Evolutionary conservation across 139 green algal genomes (phyloP).

Genomic region (Deuterostichococcus epilithicus): DNA sequence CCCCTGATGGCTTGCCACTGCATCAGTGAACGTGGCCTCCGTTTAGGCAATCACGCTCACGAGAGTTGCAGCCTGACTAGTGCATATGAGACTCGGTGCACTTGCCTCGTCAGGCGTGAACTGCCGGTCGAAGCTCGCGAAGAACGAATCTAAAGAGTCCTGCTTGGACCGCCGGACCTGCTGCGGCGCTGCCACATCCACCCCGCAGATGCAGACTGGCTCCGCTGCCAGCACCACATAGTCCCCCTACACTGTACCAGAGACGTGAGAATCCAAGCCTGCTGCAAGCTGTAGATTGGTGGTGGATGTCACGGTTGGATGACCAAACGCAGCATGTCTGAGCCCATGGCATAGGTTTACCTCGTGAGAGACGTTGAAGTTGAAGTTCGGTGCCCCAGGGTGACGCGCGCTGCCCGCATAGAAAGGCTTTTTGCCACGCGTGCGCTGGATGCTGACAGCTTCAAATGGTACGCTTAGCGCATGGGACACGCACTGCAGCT

Average conservation of each 20-base stretch:
- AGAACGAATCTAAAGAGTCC: not conserved
- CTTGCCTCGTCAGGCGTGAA: conserved; percentile 40
- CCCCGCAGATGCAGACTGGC: conserved; percentile 59
- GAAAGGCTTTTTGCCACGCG: conserved; percentile 68
- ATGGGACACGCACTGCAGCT: conserved; percentile 13
- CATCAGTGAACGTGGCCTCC: not conserved
- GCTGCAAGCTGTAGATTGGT: too few species aligned
- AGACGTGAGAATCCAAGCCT: too few species aligned
- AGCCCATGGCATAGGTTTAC: conserved; percentile 7
- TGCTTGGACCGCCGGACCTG: conserved; percentile 17
- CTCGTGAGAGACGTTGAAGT: conserved; percentile 87
- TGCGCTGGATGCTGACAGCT: conserved; percentile 38
- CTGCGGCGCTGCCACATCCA: conserved; percentile 74
- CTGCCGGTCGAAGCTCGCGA: conserved; percentile 28
- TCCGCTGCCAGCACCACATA: conserved; percentile 76
- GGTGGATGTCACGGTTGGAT: too few species aligned
- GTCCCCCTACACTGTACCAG: conserved; percentile 64
- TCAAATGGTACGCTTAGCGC: conserved; percentile 34
- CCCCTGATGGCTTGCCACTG: conserved; percentile 41
- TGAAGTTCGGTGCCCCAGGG: conserved; percentile 64
- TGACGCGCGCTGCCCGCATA: conserved; percentile 7
- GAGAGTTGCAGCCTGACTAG: not conserved
- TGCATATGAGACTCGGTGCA: not conserved
- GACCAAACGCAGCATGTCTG: too few species aligned
- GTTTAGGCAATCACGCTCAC: not conserved